Percentiles rank a stretch among this genome's conserved stretches.
Evolutionary conservation across 768 basidiomycete species (phyloP).

Genomic region (Podaxis mareebaensis): DNA sequence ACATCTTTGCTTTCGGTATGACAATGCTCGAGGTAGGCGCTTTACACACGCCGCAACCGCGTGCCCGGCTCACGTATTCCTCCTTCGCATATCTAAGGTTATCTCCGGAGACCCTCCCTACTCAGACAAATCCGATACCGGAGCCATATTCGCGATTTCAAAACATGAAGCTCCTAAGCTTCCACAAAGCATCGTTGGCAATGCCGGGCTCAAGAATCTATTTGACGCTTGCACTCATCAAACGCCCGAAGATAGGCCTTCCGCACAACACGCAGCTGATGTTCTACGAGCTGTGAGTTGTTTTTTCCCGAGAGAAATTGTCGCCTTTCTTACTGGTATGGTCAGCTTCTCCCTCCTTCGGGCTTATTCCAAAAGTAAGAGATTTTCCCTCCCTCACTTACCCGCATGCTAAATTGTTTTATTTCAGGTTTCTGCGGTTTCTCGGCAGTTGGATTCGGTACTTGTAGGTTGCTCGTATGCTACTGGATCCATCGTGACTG

Average conservation of each 20-base stretch:
- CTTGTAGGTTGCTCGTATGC: background rate
- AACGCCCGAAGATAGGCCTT: background rate
- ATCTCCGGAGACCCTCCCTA: constrained; percentile 1
- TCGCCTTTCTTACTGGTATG: background rate
- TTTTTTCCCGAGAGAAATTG: background rate
- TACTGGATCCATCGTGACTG: background rate
- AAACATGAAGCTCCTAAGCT: background rate
- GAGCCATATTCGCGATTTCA: constrained; percentile 1
- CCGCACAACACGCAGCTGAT: background rate
- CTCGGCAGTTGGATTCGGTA: background rate
- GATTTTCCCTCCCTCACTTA: background rate
- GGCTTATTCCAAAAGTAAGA: background rate
- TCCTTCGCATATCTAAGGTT: background rate
- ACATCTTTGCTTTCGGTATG: constrained; percentile 30
- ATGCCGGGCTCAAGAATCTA: background rate
- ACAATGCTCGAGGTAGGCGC: constrained; percentile 28
- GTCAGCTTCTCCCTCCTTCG: background rate
- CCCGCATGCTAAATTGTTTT: no score
- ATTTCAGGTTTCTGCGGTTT: background rate
- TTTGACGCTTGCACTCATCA: background rate
- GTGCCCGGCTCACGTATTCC: background rate
- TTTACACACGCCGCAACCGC: background rate
- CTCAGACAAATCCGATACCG: constrained; percentile 8
- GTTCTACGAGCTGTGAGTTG: background rate
- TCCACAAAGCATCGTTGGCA: background rate